A percentile compares a stretch with the other conserved stretches of the same genome.
Conservation (phyloP, 148 eudicot genomes). For the Rhododendron williamsianum region DNA sequence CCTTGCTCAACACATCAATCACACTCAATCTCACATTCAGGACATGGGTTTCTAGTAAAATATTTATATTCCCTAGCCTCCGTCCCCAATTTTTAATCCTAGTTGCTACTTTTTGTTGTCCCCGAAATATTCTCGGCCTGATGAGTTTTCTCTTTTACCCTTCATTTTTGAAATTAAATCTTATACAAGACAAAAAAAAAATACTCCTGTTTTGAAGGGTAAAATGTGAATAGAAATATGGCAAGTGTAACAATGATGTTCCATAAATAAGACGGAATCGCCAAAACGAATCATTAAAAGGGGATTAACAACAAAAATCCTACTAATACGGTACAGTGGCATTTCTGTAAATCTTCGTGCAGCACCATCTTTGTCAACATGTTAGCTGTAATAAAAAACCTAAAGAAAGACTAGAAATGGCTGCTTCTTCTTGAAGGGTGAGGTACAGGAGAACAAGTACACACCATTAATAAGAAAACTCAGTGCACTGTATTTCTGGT, state of each 20-base stretch:
- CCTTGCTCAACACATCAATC: not conserved
- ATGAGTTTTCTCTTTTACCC: too few relatives aligned
- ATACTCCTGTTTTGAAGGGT: too few relatives aligned
- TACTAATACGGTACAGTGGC: not conserved
- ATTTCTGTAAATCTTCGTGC: not conserved
- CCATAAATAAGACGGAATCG: too few relatives aligned
- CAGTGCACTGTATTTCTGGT: slow-evolving; percentile 11
- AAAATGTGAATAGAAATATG: not conserved
- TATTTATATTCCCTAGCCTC: not conserved
- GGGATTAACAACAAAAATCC: not conserved
- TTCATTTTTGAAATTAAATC: too few relatives aligned
- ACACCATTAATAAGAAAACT: slow-evolving; percentile 18
- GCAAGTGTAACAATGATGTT: not conserved
- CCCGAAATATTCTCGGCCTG: too few relatives aligned
- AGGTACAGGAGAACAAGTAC: not conserved
- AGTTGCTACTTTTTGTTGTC: not conserved
- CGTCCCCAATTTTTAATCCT: not conserved
- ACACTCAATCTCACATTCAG: not conserved
- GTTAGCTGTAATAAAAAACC: slow-evolving; percentile 40
- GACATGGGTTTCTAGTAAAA: not conserved
- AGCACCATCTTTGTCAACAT: slow-evolving; percentile 47
- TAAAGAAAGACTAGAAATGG: slow-evolving; percentile 27
- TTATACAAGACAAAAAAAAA: too few relatives aligned
- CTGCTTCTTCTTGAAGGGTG: slow-evolving; percentile 40
- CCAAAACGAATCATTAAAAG: too few relatives aligned